Evolutionary conservation across 805 yeast genomes (phyloP).

Genomic region (Tetrapisispora arboricola): DNA sequence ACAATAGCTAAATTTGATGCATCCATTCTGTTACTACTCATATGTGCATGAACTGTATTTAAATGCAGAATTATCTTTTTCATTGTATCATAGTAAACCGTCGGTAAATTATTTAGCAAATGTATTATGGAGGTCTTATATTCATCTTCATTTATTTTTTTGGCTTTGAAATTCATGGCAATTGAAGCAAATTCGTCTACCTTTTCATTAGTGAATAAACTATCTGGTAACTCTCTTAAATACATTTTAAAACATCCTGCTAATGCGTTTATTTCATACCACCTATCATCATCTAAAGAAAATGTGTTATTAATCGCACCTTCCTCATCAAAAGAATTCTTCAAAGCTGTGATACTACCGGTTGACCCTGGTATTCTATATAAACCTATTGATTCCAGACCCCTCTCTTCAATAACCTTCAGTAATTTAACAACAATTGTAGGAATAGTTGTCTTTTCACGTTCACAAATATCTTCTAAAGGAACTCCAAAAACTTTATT

Average conservation of each 20-base stretch:
- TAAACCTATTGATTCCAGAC: slow-evolving; percentile 82
- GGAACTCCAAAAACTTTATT: slow-evolving; percentile 81
- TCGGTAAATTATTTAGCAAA: slow-evolving; percentile 43
- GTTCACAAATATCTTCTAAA: slow-evolving; percentile 56
- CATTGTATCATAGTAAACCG: slow-evolving; percentile 56
- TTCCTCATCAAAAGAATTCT: slow-evolving; percentile 43
- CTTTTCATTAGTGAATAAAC: slow-evolving; percentile 58
- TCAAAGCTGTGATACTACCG: slow-evolving; percentile 45
- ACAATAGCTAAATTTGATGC: slow-evolving; percentile 86
- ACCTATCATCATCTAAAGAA: slow-evolving; percentile 42
- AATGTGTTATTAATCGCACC: slow-evolving; percentile 33
- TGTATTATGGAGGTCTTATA: slow-evolving; percentile 19
- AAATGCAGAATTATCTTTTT: slow-evolving; percentile 61
- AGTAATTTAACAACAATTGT: slow-evolving; percentile 53
- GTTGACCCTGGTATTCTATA: slow-evolving; percentile 66
- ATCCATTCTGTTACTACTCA: slow-evolving; percentile 72
- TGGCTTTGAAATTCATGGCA: slow-evolving; percentile 18
- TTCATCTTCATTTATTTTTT: slow-evolving; percentile 18
- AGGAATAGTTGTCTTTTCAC: slow-evolving; percentile 60
- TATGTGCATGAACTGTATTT: slow-evolving; percentile 53
- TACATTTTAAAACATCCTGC: slow-evolving; percentile 82
- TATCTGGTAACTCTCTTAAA: slow-evolving; percentile 79
- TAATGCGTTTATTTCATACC: slow-evolving; percentile 76
- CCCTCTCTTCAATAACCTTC: slow-evolving; percentile 72
- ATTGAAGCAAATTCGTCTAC: slow-evolving; percentile 44